Conservation (phyloP, 2,329 filamentous ascomycete species). For the Phialemonium atrogriseum region DNA sequence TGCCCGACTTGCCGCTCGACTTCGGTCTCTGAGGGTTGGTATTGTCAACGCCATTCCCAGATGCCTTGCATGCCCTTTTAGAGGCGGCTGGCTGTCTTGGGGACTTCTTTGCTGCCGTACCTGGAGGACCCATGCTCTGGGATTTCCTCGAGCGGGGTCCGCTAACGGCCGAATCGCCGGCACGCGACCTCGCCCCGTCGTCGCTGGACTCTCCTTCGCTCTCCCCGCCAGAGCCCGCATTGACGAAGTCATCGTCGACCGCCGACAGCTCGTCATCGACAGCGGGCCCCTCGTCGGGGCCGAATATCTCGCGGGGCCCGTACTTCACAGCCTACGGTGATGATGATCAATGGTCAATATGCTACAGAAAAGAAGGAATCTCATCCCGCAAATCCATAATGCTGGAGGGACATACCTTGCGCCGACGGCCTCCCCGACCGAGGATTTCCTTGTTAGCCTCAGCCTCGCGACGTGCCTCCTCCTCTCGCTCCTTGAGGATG, state of each 20-base stretch:
- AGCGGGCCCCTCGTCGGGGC: slow-evolving; percentile 12
- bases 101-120: slow-evolving; percentile 13
- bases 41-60: no score
- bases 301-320: slow-evolving; percentile 12
- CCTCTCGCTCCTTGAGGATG: slow-evolving; percentile 77
- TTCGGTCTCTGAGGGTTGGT: no score
- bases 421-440: slow-evolving; percentile 74
- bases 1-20: no score
- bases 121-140: slow-evolving; percentile 12
- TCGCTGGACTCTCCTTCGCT: slow-evolving; percentile 16
- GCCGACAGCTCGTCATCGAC: slow-evolving; percentile 12
- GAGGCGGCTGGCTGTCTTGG: slow-evolving; percentile 3
- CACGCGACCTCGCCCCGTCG: slow-evolving; percentile 9
- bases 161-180: slow-evolving; percentile 8
- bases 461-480: slow-evolving; percentile 64
- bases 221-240: slow-evolving; percentile 12
- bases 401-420: slow-evolving; percentile 37
- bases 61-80: not conserved
- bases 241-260: slow-evolving; percentile 18
- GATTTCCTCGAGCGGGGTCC: slow-evolving; percentile 8
- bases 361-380: slow-evolving; percentile 3
- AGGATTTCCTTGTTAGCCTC: slow-evolving; percentile 64
- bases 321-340: slow-evolving; percentile 20
- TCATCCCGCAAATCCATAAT: not conserved
- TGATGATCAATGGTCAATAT: slow-evolving; percentile 6